Percentiles rank a stretch among this genome's conserved stretches.
Conservation (phyloP, 495 filamentous ascomycete genomes). For the Cudoniella acicularis region DNA sequence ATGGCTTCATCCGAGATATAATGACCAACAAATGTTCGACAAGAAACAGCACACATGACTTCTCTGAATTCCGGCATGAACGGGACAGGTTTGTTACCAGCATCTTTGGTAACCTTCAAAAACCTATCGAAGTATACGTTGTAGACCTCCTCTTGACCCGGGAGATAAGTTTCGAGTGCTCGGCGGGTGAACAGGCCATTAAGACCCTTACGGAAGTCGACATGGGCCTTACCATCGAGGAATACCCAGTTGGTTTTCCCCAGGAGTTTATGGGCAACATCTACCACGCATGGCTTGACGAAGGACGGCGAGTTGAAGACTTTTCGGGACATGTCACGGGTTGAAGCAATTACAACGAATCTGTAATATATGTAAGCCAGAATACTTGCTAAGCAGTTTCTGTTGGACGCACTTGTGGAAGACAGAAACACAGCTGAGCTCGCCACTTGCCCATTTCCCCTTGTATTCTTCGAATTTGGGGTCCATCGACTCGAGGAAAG, state of each 20-base stretch:
- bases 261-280: constrained; percentile 90
- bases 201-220: constrained; percentile 95
- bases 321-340: constrained; percentile 92
- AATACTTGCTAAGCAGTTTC: not conserved
- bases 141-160: constrained; percentile 89
- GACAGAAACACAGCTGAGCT: constrained; percentile 93
- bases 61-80: constrained; percentile 95
- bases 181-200: constrained; percentile 92
- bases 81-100: constrained; percentile 65
- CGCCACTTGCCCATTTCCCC: constrained; percentile 86
- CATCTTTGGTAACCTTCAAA: constrained; percentile 66
- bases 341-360: constrained; percentile 96
- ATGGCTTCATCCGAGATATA: constrained; percentile 86
- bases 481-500: constrained; percentile 87
- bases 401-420: constrained; percentile 88
- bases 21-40: constrained; percentile 94
- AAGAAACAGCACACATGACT: constrained; percentile 90
- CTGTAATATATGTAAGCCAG: constrained; percentile 37
- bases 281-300: constrained; percentile 96
- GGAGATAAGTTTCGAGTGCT: constrained; percentile 83
- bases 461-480: constrained; percentile 89
- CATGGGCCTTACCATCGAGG: constrained; percentile 89
- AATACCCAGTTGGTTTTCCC: constrained; percentile 96
- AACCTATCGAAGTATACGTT: constrained; percentile 80
- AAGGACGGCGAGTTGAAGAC: constrained; percentile 92